Evolutionary conservation across 1,284 basidiomycete species (phyloP).

Genomic region (Kwoniella shivajii): DNA sequence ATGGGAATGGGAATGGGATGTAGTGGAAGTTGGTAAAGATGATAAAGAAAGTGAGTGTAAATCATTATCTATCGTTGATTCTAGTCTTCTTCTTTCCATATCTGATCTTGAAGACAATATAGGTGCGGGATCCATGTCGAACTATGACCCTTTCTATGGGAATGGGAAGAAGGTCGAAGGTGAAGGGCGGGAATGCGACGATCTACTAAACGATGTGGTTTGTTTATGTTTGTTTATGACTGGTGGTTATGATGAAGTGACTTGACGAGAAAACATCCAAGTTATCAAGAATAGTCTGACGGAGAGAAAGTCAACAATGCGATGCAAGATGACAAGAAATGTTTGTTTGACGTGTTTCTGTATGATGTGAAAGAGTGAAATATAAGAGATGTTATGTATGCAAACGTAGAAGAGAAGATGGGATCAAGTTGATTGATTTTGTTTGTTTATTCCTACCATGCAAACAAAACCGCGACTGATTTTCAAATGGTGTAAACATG

Average conservation of each 20-base stretch:
- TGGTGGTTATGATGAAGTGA: too few relatives aligned
- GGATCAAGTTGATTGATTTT: not conserved
- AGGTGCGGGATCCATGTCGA: slow-evolving; percentile 36
- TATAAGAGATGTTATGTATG: too few relatives aligned
- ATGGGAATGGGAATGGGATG: slow-evolving; percentile 14
- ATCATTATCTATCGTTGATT: slow-evolving; percentile 50
- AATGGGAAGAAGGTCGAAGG: not conserved
- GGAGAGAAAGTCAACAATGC: too few relatives aligned
- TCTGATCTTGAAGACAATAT: slow-evolving; percentile 47
- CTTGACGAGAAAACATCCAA: too few relatives aligned
- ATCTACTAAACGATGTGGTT: slow-evolving; percentile 1
- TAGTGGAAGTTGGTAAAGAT: slow-evolving; percentile 28
- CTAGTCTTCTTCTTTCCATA: slow-evolving; percentile 48
- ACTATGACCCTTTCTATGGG: not conserved
- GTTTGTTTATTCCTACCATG: slow-evolving; percentile 5
- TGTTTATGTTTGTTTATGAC: slow-evolving; percentile 4
- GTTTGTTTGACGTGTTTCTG: not conserved
- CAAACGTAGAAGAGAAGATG: slow-evolving; percentile 6
- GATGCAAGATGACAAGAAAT: not conserved
- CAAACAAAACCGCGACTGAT: slow-evolving; percentile 6
- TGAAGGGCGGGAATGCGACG: too few relatives aligned
- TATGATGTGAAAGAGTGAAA: too few relatives aligned
- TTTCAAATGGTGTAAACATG: too few relatives aligned
- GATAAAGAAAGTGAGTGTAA: slow-evolving; percentile 45
- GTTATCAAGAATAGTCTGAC: too few relatives aligned